A percentile compares a stretch with the other conserved stretches of the same genome.
Conservation (phyloP, 2,329 filamentous ascomycete genomes). For the Nemania sp. region DNA sequence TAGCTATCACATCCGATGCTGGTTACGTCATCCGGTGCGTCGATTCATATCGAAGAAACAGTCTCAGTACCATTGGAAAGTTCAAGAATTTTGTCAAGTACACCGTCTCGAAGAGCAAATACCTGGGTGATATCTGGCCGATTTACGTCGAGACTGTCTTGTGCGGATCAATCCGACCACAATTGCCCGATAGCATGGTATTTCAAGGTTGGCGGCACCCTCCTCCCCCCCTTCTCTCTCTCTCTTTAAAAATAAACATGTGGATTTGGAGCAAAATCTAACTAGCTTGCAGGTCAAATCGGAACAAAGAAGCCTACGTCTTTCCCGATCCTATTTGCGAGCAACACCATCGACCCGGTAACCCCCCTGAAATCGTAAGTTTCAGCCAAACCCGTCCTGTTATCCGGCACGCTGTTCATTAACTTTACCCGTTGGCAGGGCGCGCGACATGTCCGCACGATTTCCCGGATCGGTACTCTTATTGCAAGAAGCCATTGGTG, state of each 20-base stretch:
- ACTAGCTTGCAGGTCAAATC: slow-evolving; percentile 19
- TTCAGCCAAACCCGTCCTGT: background rate
- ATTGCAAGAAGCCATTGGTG: slow-evolving; percentile 41
- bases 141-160: slow-evolving; percentile 36
- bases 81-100: slow-evolving; percentile 35
- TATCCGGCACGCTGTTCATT: slow-evolving; percentile 17
- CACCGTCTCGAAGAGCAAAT: slow-evolving; percentile 38
- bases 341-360: slow-evolving; percentile 47
- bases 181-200: slow-evolving; percentile 40
- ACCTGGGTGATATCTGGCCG: slow-evolving; percentile 40
- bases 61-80: slow-evolving; percentile 35
- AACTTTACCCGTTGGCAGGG: slow-evolving; percentile 30
- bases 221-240: background rate
- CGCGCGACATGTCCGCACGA: slow-evolving; percentile 36
- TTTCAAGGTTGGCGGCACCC: slow-evolving; percentile 29
- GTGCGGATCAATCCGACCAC: slow-evolving; percentile 33
- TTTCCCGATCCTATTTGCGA: slow-evolving; percentile 46
- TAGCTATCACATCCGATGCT: slow-evolving; percentile 28
- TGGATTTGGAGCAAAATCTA: slow-evolving; percentile 17
- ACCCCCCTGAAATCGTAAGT: slow-evolving; percentile 44
- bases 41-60: slow-evolving; percentile 40
- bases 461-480: slow-evolving; percentile 41
- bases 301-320: slow-evolving; percentile 35
- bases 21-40: slow-evolving; percentile 35
- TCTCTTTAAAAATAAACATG: slow-evolving; percentile 2